Conservation (phyloP, 208 protist species). For the Leishmania martiniquensis region DNA sequence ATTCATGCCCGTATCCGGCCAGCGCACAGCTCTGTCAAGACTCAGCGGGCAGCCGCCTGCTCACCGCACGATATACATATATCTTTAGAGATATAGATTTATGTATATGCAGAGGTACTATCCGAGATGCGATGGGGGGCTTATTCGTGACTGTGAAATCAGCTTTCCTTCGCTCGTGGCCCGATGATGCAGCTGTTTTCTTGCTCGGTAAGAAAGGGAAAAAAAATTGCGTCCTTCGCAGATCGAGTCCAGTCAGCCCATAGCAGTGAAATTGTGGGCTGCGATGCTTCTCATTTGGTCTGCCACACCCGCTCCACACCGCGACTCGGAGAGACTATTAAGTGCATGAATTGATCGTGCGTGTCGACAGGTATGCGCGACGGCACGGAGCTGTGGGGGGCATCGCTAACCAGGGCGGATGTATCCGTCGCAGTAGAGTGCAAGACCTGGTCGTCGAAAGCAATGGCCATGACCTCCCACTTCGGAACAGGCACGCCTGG, state of each 20-base stretch:
- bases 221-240: not conserved
- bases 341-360: slow-evolving; percentile 23
- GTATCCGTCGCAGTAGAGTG: not conserved
- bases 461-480: slow-evolving; percentile 27
- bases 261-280: not conserved
- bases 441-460: slow-evolving; percentile 31
- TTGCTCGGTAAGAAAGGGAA: not conserved
- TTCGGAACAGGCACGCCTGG: not conserved
- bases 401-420: not conserved
- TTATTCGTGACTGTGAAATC: no score
- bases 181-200: not conserved
- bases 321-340: slow-evolving; percentile 16
- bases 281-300: not conserved
- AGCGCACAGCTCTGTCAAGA: not conserved
- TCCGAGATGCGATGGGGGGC: not conserved
- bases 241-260: not conserved
- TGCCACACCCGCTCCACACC: slow-evolving; percentile 18
- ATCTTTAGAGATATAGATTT: not conserved
- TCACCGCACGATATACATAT: not conserved
- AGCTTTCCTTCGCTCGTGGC: no score
- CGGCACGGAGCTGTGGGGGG: not conserved
- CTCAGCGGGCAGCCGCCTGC: not conserved
- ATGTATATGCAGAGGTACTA: not conserved
- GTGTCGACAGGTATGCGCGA: slow-evolving; percentile 14
- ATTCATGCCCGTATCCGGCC: not conserved